Base-by-base conservation (phyloP, 768 basidiomycete species). In the Xanthoconium purpureum region DNA sequence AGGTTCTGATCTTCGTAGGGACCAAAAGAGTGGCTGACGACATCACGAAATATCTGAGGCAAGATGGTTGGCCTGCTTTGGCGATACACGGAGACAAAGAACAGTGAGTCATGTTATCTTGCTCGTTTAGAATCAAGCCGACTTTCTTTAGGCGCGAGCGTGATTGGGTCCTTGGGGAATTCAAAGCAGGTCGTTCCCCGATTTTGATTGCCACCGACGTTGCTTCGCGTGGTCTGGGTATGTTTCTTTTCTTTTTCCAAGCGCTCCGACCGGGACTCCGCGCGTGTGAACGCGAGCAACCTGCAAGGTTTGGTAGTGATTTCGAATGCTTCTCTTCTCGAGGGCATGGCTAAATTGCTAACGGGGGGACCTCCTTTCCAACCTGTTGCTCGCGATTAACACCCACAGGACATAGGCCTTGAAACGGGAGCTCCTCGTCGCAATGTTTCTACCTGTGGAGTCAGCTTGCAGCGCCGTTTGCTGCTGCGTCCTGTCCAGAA, bases 41-140 rank as follows among this genome's bases (percentile, higher is more conserved):
- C 61, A 89, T 99, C 66, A 99, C 97, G 18, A 98, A 98, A 75
- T 95, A 94, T 67, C 80, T 99, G 55, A 89, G 97, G 56, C 89
- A 91, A 79, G 97, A 99, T 67, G 97, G 97, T 14, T 99, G 97
- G 97, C 97, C 97, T n/a, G 97, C 97, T 14, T 79, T 99, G 37
- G 96, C 97, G 52, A 99, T 99, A 67, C 97, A 99, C 69, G 97
- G 97, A 66, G 97, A 99, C 79, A 99, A 99, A 76, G 94, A 94
- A 78, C 94, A 97, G 91, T 95, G 71, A 63, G 89, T 79, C 7
- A 5, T 17, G 5, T 18, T 35, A 50, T 9, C 47, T 11, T 33
- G 37, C n/a, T 20, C n/a, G n/a, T 12, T 12, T 14, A 20, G 9
- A 29, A 14, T 50, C 6, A 28, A 30, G 15, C 43, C 51, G 59